A percentile compares a stretch with the other conserved stretches of the same genome.
These are phyloP conservation scores for Cucurbita moschata DNA, from an alignment of 306 rosid species.

Conservation along the genomic window DNA sequence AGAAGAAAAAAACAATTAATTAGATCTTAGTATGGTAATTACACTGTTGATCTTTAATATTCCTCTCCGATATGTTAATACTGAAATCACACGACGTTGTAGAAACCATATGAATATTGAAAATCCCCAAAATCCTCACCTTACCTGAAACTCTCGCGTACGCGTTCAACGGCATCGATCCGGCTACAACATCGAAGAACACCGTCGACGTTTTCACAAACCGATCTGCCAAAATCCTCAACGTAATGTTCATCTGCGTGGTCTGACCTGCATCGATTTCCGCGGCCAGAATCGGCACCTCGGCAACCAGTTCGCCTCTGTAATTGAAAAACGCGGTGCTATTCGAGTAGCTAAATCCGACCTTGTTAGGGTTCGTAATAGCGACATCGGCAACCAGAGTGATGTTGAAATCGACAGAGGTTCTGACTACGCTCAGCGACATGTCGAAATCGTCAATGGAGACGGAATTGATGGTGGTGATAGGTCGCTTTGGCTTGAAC, in stretches of 20 bases:
- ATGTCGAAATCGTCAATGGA: conserved; percentile 17
- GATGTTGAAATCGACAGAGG: conserved; percentile 23
- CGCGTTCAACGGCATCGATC: conserved; percentile 30
- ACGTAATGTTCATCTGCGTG: conserved; percentile 20
- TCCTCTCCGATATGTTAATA: conserved; percentile 5
- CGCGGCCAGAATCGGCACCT: conserved; percentile 26
- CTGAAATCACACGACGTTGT: conserved; percentile 41
- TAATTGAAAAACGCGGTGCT: conserved; percentile 32
- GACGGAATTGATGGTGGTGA: conserved; percentile 12
- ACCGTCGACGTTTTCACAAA: conserved; percentile 15
- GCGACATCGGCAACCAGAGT: conserved; percentile 26
- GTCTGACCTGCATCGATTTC: conserved; percentile 19
- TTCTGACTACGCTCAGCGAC: background rate
- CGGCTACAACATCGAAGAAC: conserved; percentile 19
- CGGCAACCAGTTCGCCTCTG: conserved; percentile 45
- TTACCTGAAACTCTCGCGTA: conserved; percentile 19
- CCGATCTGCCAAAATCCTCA: conserved; percentile 45
- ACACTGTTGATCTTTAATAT: conserved; percentile 21
- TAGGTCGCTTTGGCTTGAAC: conserved; percentile 31
- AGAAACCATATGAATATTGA: conserved; percentile 21
- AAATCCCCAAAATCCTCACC: conserved; percentile 26
- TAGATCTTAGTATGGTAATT: conserved; percentile 23
- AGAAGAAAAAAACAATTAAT: background rate
- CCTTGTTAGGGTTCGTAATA: conserved; percentile 34
- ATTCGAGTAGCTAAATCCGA: conserved; percentile 26